phyloP scores from a whole-genome alignment of 768 basidiomycete species.

The Pseudohyphozyma bogoriensis region DNA sequence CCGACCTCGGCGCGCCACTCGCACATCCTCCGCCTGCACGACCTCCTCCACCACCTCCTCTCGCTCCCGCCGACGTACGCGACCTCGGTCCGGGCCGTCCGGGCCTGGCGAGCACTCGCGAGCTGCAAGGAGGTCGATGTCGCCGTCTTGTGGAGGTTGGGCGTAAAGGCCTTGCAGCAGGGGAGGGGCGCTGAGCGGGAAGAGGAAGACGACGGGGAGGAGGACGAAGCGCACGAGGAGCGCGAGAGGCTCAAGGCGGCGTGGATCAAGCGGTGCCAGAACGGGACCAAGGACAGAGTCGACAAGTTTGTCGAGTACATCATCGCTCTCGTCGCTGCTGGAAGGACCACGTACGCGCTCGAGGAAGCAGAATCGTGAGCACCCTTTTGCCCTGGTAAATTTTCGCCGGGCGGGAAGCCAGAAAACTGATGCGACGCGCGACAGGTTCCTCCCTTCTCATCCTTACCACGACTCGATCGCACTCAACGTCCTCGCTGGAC shows the following conservation, averaged over 20 bases:
- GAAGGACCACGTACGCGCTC: slow-evolving; percentile 11
- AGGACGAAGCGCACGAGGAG: slow-evolving; percentile 5
- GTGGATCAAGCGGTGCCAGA: slow-evolving; percentile 21
- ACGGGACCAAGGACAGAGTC: slow-evolving; percentile 12
- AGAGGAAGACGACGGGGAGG: not conserved
- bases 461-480: slow-evolving; percentile 22
- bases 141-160: slow-evolving; percentile 5
- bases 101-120: slow-evolving; percentile 17
- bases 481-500: slow-evolving; percentile 19
- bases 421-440: too few relatives aligned
- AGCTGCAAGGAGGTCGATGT: slow-evolving; percentile 22
- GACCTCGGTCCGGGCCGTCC: slow-evolving; percentile 1
- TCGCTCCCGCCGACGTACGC: slow-evolving; percentile 9
- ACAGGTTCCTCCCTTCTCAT: slow-evolving; percentile 12
- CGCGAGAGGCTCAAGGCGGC: slow-evolving; percentile 6
- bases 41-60: slow-evolving; percentile 17
- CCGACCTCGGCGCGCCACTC: slow-evolving; percentile 8
- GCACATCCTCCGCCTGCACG: slow-evolving; percentile 16
- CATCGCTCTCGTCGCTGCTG: slow-evolving; percentile 18
- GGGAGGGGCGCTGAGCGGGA: too few relatives aligned
- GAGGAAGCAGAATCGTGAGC: slow-evolving; percentile 25
- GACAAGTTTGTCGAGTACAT: slow-evolving; percentile 22
- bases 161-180: slow-evolving; percentile 13
- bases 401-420: too few relatives aligned
- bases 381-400: not conserved